Evolutionary conservation across 306 rosid genomes (phyloP), one percentile per base, ranked within the genome.

Genomic region (Myrica gale): DNA sequence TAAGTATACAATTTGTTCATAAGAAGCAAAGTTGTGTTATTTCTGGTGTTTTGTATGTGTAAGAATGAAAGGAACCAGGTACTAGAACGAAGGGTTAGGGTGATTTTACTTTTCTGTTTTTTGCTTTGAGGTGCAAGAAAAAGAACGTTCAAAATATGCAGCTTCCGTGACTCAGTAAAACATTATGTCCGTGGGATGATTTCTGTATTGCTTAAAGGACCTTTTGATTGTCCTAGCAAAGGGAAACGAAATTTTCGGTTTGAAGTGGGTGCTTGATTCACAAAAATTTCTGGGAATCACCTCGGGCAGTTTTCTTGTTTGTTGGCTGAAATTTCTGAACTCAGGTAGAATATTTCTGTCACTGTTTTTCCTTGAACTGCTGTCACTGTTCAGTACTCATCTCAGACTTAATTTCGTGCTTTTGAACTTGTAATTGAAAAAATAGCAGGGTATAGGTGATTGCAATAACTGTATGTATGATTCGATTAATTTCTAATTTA

Each of bases 31-130:
- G 3, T 74, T 65, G 6, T 62, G 50, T 44, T 62, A 3, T 17
- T 47, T 56, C 15, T 66, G 72, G 60, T 50, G 32, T 72, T 54
- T 41, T 43, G 48, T 1, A 23, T 58, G 54, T 26, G 37, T 42
- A 48, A 32, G 51, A 48, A 69, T 9, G 60, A 3, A 52, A 42
- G 57, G n/a, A n/a, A 23, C 20, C 8, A 63, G 41, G 48, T 7
- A 16, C 44, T 52, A 15, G 45, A 77, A 23, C 61, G 65, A 68
- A 50, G 12, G 80, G 74, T 45, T 53, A 37, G 17, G 74, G 15
- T 76, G 21, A 2, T 65, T 19, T 5, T 26, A 21, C 10, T 56
- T 61, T 61, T 6, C 16, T 39, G 15, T 16, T 2, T 39, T 41
- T 39, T 17, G 17, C 44, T 39, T 16, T 52, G 41, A 19, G 76